These are phyloP conservation scores for Aureobasidium sp. DNA, from an alignment of 2,329 filamentous ascomycete genomes.

Conservation along the genomic window DNA sequence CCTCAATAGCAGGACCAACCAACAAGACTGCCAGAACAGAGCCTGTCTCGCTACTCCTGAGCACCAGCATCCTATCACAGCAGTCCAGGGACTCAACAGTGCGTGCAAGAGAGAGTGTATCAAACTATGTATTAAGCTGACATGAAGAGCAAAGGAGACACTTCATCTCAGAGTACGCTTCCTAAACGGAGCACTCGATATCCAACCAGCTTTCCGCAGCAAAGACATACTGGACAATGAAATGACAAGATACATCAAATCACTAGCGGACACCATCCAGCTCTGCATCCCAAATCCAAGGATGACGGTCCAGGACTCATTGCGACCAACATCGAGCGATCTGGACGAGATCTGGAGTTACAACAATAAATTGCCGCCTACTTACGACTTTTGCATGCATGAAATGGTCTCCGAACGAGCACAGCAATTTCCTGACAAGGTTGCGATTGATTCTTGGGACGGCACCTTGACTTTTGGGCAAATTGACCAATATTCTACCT, in stretches of 20 bases:
- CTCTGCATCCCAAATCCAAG: slow-evolving; percentile 9
- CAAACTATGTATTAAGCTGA: background rate
- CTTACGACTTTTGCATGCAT: slow-evolving; percentile 19
- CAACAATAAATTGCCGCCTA: slow-evolving; percentile 17
- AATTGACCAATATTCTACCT: slow-evolving; percentile 21
- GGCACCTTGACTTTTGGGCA: slow-evolving; percentile 24
- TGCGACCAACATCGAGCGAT: slow-evolving; percentile 14
- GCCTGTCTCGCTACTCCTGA: slow-evolving; percentile 10
- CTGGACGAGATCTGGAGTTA: slow-evolving; percentile 20
- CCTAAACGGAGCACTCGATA: background rate
- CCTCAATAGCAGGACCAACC: slow-evolving; percentile 23
- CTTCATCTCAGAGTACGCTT: background rate
- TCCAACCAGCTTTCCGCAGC: slow-evolving; percentile 15
- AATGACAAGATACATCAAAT: slow-evolving; percentile 15
- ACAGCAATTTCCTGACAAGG: slow-evolving; percentile 18
- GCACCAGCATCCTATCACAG: slow-evolving; percentile 9
- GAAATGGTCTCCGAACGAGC: slow-evolving; percentile 20
- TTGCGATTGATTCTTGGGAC: slow-evolving; percentile 26
- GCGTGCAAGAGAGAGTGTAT: background rate
- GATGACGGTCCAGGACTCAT: slow-evolving; percentile 23
- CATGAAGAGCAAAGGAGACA: background rate
- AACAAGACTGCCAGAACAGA: background rate
- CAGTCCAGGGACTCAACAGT: background rate
- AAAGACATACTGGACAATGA: slow-evolving; percentile 14
- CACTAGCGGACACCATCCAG: slow-evolving; percentile 14